Base-by-base conservation (phyloP, 805 yeast species). In the Candida dajiaensis region DNA sequence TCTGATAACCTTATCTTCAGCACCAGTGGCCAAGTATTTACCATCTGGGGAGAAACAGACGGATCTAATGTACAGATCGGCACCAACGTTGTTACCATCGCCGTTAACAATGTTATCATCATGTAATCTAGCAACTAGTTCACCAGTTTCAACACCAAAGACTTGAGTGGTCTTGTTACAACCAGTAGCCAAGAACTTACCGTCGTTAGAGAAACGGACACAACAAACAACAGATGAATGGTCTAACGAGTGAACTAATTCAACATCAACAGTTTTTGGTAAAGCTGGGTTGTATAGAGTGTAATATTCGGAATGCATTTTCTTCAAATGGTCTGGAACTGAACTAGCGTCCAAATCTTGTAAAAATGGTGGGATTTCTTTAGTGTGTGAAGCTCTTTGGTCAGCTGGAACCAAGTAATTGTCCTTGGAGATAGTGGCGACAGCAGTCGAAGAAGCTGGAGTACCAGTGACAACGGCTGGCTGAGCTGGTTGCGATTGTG, bases 1-100 rank as follows among this genome's bases (percentile, higher is more conserved):
- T 66, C 98, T 81, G 58, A 94, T 94, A 54, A 85, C 77, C 65
- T 84, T 85, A 66, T 85, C 95, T 67, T 85, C 95, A 37, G 94
- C 92, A 63, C 95, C 99, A 11, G 97, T 89, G 28, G 97, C 98
- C 59, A 92, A 74, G 61, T 79, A 86, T 69, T 88, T 87, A 44
- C 90, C 90, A 69, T 92, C 97, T 42, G 99, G 97, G 4, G 96
- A 85, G 72, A 92, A 92, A 65, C 97, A 90, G 45, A 94, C 97
- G 2, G 96, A 86, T 60, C 99, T 80, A 55, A 92, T 90, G 70
- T 92, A 92, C 61, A 92, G 74, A 67, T 92, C 98, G 45, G 87
- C 83, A 47, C 77, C 80, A 33, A 72, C 61, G 6, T 60, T 63
- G 21, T 66, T 70, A 23, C 60, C 59, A 28, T 63, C 65, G 37